Conservation (phyloP, 192 early-diverging fungal species). For the Lunasporangiospora selenospora region DNA sequence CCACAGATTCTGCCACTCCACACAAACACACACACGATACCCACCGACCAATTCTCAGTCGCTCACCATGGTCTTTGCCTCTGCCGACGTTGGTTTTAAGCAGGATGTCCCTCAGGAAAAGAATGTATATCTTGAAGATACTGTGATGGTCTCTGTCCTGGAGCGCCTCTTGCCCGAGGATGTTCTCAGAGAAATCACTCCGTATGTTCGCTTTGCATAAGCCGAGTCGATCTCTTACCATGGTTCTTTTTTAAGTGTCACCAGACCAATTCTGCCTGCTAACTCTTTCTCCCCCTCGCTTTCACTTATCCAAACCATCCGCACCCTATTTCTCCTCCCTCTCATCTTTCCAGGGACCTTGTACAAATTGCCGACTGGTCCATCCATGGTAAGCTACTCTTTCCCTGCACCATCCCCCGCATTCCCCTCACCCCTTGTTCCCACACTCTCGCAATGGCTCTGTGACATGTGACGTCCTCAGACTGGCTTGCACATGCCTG, state of each 20-base stretch:
- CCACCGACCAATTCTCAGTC: neutral
- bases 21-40: neutral
- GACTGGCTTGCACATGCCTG: neutral
- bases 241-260: neutral
- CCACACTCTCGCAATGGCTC: neutral
- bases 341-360: constrained; percentile 23
- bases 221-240: constrained; percentile 4
- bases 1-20: neutral
- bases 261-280: neutral
- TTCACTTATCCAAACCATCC: neutral
- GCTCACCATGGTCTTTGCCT: constrained; percentile 31
- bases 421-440: neutral
- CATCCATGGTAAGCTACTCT: constrained; percentile 12
- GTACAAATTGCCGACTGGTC: constrained; percentile 38
- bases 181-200: constrained; percentile 52
- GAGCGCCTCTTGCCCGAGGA: constrained; percentile 53
- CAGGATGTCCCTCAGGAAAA: constrained; percentile 41
- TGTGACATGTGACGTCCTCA: constrained; percentile 14
- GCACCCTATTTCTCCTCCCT: neutral
- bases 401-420: neutral
- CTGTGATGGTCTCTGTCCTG: constrained; percentile 55
- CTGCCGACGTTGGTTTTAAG: constrained; percentile 39
- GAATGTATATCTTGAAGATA: constrained; percentile 49
- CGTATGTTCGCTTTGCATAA: constrained; percentile 45
- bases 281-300: neutral